These are phyloP conservation scores for Prunus kanzakura DNA, from an alignment of 306 rosid species.

Conservation along the genomic window DNA sequence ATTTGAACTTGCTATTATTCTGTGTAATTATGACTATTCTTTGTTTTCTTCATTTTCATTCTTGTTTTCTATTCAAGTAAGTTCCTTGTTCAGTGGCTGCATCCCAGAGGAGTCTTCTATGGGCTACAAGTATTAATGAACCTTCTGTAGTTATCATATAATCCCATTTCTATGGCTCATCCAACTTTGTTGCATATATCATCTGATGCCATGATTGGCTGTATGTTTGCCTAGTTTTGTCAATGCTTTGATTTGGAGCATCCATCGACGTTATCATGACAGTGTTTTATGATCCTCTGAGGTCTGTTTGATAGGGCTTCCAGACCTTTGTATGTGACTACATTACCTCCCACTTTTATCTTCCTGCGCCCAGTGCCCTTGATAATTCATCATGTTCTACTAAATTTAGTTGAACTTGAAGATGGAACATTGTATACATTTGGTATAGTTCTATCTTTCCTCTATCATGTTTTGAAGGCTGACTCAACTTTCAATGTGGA, in stretches of 20 bases:
- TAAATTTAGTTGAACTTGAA: neutral
- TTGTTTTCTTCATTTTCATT: neutral
- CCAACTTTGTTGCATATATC: neutral
- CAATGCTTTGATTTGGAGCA: too few relatives aligned
- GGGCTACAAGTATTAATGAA: neutral
- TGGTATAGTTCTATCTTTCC: neutral
- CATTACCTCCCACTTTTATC: neutral
- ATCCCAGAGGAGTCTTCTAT: neutral
- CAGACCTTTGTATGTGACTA: neutral
- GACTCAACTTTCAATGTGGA: neutral
- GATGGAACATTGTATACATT: neutral
- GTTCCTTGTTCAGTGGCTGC: neutral
- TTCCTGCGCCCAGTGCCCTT: too few relatives aligned
- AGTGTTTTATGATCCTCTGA: too few relatives aligned
- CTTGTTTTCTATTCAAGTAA: neutral
- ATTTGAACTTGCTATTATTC: neutral
- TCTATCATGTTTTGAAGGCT: neutral
- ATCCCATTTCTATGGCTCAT: neutral
- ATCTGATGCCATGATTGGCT: neutral
- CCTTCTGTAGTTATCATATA: neutral
- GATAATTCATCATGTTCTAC: neutral
- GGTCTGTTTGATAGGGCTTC: too few relatives aligned
- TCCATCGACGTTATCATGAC: too few relatives aligned
- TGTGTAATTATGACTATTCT: neutral
- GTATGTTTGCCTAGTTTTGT: neutral